A percentile compares a stretch with the other conserved stretches of the same genome.
phyloP scores from a whole-genome alignment of 768 basidiomycete species.

The Mycena maculata region DNA sequence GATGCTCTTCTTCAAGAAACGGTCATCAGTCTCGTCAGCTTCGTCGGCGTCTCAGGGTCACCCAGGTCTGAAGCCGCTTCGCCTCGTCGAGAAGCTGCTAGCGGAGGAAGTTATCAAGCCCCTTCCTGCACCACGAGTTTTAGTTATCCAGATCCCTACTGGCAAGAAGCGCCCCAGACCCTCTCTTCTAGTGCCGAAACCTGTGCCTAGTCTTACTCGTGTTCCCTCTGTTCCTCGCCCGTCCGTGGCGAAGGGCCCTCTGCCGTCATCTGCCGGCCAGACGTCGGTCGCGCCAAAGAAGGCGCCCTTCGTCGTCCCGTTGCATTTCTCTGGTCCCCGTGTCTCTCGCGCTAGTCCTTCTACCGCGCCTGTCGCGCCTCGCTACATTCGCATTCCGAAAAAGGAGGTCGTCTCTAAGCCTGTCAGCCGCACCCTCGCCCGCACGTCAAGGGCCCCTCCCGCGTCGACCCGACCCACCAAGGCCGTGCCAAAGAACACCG shows the following conservation, averaged over 20 bases:
- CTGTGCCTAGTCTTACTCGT: neutral
- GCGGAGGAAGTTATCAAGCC: neutral
- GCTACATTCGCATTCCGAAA: neutral
- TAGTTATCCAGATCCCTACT: no score
- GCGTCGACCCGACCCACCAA: no score
- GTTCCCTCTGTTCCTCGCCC: no score
- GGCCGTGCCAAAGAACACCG: neutral
- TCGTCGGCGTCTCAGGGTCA: neutral
- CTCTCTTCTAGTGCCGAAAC: neutral
- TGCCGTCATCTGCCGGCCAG: neutral
- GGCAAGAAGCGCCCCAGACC: neutral
- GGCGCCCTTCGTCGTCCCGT: slow-evolving; percentile 6
- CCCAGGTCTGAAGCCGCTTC: neutral
- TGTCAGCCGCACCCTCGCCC: no score
- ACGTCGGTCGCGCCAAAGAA: neutral
- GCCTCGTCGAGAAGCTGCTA: neutral
- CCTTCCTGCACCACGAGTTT: neutral
- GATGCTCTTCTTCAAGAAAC: neutral
- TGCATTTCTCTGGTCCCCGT: neutral
- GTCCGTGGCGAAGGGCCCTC: no score
- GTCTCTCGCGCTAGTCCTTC: neutral
- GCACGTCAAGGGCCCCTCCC: no score
- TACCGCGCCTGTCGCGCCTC: neutral
- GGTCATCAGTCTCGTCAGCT: neutral
- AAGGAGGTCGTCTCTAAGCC: neutral